A percentile compares a stretch with the other conserved stretches of the same genome.
Evolutionary conservation across 169 alveolate genomes (phyloP).

Genomic region (Perkinsus chesapeaki): DNA sequence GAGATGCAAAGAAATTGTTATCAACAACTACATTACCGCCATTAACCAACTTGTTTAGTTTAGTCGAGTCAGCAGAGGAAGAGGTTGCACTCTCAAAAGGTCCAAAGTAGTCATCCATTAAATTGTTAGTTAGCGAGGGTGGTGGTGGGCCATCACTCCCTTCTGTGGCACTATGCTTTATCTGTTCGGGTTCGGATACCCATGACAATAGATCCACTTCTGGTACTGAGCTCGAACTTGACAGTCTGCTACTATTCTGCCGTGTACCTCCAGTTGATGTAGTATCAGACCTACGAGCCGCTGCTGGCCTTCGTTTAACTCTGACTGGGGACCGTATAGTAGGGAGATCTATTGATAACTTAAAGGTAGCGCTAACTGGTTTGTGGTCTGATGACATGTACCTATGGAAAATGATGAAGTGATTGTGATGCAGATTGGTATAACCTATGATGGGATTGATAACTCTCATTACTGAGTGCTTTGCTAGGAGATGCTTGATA

Average conservation of each 20-base stretch:
- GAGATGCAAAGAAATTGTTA: not conserved
- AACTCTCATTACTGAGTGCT: not conserved
- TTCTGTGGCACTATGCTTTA: not conserved
- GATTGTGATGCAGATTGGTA: not conserved
- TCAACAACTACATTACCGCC: not conserved
- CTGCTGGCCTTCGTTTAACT: not conserved
- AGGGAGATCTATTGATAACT: not conserved
- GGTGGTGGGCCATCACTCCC: not conserved
- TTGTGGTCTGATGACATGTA: not conserved
- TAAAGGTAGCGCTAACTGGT: not conserved
- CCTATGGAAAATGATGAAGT: not conserved
- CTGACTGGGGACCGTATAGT: not conserved
- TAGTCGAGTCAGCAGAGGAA: not conserved
- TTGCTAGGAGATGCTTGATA: not conserved
- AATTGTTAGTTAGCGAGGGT: not conserved
- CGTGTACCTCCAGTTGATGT: not conserved
- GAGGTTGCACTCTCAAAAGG: not conserved
- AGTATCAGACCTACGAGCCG: not conserved
- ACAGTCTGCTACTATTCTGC: not conserved
- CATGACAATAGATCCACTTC: not conserved
- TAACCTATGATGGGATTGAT: not conserved
- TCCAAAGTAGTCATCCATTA: not conserved
- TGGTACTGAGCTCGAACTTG: not conserved
- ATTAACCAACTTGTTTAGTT: not conserved
- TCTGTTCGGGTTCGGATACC: not conserved